phyloP scores from a whole-genome alignment of 2,329 filamentous ascomycete species.

The Fusarium napiforme region DNA sequence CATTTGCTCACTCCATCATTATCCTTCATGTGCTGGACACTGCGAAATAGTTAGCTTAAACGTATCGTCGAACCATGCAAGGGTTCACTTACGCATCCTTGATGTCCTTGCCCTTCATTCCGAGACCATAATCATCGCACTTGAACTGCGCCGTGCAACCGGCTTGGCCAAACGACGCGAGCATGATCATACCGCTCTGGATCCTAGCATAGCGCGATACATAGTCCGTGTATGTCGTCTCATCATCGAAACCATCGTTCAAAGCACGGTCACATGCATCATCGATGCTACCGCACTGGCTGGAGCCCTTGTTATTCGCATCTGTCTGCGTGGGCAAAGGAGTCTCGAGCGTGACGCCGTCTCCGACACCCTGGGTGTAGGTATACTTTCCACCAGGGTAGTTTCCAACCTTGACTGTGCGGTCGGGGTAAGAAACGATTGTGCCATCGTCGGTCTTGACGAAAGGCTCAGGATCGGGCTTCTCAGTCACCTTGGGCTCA shows the following conservation, averaged over 20 bases:
- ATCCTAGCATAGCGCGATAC: constrained; percentile 14
- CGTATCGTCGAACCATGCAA: accelerated
- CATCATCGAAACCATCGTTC: constrained; percentile 13
- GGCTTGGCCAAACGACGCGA: constrained; percentile 19
- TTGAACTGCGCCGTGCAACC: constrained; percentile 24
- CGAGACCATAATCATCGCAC: constrained; percentile 28
- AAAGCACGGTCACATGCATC: constrained; percentile 28
- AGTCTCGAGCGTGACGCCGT: not conserved
- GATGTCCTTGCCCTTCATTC: constrained; percentile 31
- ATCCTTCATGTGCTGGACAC: constrained; percentile 21
- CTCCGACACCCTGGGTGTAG: constrained; percentile 6
- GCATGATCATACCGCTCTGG: constrained; percentile 4
- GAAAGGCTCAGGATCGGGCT: not conserved
- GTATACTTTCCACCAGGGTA: constrained; percentile 14
- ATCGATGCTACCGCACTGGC: constrained; percentile 28
- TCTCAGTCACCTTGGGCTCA: constrained; percentile 5
- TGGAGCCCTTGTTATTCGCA: constrained; percentile 28
- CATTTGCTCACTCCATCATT: constrained; percentile 27
- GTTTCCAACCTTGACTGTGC: not conserved
- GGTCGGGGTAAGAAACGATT: constrained; percentile 17
- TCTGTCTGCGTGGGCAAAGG: constrained; percentile 13
- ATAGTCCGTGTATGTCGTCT: constrained; percentile 17
- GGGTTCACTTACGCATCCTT: constrained; percentile 23
- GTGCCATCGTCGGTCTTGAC: constrained; percentile 11
- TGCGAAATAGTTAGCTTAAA: not conserved